These are phyloP conservation scores for Sistotremastrum niveocremeum DNA, from an alignment of 768 basidiomycete genomes.

Conservation along the genomic window DNA sequence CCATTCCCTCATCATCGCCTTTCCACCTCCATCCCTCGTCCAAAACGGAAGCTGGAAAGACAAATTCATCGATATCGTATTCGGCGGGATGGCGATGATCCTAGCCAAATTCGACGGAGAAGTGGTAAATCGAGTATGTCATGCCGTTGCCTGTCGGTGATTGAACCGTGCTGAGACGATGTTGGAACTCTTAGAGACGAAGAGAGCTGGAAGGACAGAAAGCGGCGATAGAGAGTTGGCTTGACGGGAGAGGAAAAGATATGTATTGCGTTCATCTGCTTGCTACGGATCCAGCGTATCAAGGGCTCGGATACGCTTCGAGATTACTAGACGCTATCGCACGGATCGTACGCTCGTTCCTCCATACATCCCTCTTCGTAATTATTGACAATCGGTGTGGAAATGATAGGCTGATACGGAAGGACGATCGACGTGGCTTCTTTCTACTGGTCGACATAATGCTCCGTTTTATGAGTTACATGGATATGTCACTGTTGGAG, in stretches of 20 bases:
- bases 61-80: too few relatives aligned
- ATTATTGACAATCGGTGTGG: too few relatives aligned
- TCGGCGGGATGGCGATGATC: too few relatives aligned
- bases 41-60: too few relatives aligned
- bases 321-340: constrained; percentile 16
- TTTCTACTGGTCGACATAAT: constrained; percentile 15
- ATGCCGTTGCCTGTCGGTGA: too few relatives aligned
- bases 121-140: too few relatives aligned
- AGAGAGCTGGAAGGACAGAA: too few relatives aligned
- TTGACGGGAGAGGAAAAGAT: constrained; percentile 14
- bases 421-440: constrained; percentile 16
- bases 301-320: constrained; percentile 19
- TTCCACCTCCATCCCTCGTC: too few relatives aligned
- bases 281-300: constrained; percentile 15
- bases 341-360: neutral
- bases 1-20: too few relatives aligned
- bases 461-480: constrained; percentile 14
- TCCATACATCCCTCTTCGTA: neutral
- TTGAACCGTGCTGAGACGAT: too few relatives aligned
- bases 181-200: too few relatives aligned
- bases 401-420: constrained; percentile 16
- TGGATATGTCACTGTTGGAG: constrained; percentile 14
- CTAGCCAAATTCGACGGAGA: too few relatives aligned
- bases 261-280: constrained; percentile 20
- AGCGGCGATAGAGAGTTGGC: neutral